phyloP scores from a whole-genome alignment of 805 yeast species.

The Wickerhamiella siamensis region DNA sequence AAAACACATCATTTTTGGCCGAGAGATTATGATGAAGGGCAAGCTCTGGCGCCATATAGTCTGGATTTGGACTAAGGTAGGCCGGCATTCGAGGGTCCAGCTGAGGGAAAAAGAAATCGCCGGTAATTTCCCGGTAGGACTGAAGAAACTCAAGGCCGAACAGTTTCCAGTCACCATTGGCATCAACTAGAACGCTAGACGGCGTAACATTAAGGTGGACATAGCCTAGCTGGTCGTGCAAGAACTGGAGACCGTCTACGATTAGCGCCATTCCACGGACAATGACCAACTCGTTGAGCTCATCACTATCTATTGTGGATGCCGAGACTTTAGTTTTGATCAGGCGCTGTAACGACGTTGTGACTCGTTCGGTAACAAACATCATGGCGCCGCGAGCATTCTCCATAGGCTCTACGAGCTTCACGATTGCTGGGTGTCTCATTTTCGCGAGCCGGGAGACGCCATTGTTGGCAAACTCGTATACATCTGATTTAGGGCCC shows the following conservation, averaged over 20 bases:
- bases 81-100: slow-evolving; percentile 62
- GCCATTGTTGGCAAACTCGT: slow-evolving; percentile 50
- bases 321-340: slow-evolving; percentile 23
- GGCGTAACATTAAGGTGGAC: slow-evolving; percentile 76
- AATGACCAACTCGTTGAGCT: slow-evolving; percentile 53
- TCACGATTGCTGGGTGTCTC: slow-evolving; percentile 78
- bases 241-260: slow-evolving; percentile 62
- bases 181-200: slow-evolving; percentile 56
- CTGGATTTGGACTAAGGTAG: slow-evolving; percentile 54
- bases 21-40: slow-evolving; percentile 49
- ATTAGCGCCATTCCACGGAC: slow-evolving; percentile 75
- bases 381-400: slow-evolving; percentile 63
- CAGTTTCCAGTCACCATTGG: slow-evolving; percentile 81
- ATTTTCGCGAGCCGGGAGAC: slow-evolving; percentile 61
- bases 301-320: slow-evolving; percentile 28
- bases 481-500: slow-evolving; percentile 33
- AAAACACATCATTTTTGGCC: slow-evolving; percentile 66
- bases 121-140: slow-evolving; percentile 36
- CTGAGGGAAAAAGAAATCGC: slow-evolving; percentile 53
- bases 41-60: slow-evolving; percentile 76
- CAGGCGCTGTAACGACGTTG: slow-evolving; percentile 36
- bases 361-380: slow-evolving; percentile 75
- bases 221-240: slow-evolving; percentile 60
- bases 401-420: slow-evolving; percentile 78
- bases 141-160: slow-evolving; percentile 50